phyloP scores from a whole-genome alignment of 2,329 filamentous ascomycete genomes.

The Cordyceps pruinosa region DNA sequence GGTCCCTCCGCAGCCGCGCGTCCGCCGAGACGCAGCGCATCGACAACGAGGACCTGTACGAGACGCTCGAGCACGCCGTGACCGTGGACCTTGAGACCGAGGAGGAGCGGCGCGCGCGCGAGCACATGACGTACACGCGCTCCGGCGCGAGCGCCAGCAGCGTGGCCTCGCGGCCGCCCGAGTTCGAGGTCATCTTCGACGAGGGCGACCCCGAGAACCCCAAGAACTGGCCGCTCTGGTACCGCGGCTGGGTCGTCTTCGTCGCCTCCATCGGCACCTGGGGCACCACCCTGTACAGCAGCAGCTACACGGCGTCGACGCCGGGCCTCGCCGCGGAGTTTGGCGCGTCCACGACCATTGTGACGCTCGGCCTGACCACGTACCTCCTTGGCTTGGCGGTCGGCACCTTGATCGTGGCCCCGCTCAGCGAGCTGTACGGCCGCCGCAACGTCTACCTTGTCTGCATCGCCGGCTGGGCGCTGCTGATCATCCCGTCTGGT shows the following conservation, averaged over 20 bases:
- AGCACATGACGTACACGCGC: conserved; percentile 39
- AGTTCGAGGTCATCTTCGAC: conserved; percentile 69
- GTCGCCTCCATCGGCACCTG: conserved; percentile 40
- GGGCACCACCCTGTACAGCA: conserved; percentile 64
- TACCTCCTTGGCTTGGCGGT: conserved; percentile 69
- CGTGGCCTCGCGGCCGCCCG: conserved; percentile 40
- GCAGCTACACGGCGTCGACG: conserved; percentile 68
- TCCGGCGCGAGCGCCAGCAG: conserved; percentile 34
- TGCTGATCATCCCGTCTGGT: conserved; percentile 66
- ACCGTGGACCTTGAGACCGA: conserved; percentile 30
- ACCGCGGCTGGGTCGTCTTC: conserved; percentile 36
- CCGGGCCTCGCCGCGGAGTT: conserved; percentile 64
- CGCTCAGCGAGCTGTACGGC: conserved; percentile 65
- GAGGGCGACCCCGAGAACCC: conserved; percentile 58
- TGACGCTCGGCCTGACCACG: conserved; percentile 69
- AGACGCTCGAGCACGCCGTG: conserved; percentile 27
- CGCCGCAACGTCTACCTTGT: conserved; percentile 62
- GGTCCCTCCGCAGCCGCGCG: conserved; percentile 5
- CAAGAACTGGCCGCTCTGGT: conserved; percentile 56
- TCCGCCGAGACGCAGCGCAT: conserved; percentile 11
- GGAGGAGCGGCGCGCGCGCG: conserved; percentile 31
- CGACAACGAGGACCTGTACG: conserved; percentile 20
- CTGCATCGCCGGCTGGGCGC: conserved; percentile 55
- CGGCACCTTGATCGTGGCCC: conserved; percentile 67
- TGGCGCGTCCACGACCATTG: conserved; percentile 48